A percentile compares a stretch with the other conserved stretches of the same genome.
Conservation (phyloP, 441 rosid species). For the Arabidopsis lyrata region DNA sequence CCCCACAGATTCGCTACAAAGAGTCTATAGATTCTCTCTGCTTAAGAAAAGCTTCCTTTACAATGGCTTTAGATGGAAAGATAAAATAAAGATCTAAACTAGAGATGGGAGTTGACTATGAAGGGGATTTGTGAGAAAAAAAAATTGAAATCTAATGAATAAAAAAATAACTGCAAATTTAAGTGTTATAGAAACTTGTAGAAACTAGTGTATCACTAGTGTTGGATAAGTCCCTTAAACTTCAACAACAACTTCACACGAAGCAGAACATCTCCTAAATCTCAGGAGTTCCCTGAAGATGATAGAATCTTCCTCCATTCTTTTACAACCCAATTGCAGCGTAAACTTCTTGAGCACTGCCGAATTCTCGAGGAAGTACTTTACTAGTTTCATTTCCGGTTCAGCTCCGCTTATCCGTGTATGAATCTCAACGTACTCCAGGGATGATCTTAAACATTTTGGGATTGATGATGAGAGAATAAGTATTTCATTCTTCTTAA, state of each 20-base stretch:
- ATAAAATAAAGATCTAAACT: neutral
- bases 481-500: neutral
- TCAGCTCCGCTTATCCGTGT: neutral
- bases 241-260: neutral
- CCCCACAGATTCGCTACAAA: neutral
- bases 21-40: neutral
- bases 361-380: slow-evolving; percentile 6
- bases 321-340: neutral
- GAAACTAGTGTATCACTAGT: neutral
- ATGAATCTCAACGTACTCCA: neutral
- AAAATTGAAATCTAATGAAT: neutral
- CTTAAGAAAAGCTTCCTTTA: neutral
- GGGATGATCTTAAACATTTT: neutral
- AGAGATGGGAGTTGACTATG: neutral
- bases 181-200: neutral
- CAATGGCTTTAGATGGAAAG: neutral
- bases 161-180: neutral
- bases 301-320: neutral
- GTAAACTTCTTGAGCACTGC: slow-evolving; percentile 1
- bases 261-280: neutral
- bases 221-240: neutral
- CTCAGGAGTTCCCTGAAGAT: neutral
- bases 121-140: neutral
- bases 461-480: neutral
- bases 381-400: neutral